Evolutionary conservation across 2,329 filamentous ascomycete genomes (phyloP).

Genomic region (Aureobasidium mangrovei): DNA sequence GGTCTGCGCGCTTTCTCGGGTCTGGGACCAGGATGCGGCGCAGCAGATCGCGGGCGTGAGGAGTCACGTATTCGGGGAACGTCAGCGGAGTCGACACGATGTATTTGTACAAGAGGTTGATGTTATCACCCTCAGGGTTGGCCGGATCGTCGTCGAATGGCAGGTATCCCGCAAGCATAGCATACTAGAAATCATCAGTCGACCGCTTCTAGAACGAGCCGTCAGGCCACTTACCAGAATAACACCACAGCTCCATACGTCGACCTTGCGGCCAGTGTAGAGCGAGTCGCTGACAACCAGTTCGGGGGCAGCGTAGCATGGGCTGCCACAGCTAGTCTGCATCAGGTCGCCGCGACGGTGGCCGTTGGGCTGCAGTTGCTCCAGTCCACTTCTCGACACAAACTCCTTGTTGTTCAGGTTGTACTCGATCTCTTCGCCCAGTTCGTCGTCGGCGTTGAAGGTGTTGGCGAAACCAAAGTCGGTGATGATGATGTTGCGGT

Average conservation of each 20-base stretch:
- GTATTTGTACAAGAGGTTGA: slow-evolving; percentile 98
- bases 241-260: slow-evolving; percentile 98
- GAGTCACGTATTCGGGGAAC: slow-evolving; percentile 97
- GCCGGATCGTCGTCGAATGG: slow-evolving; percentile 97
- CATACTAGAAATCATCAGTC: slow-evolving; percentile 58
- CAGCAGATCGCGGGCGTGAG: slow-evolving; percentile 85
- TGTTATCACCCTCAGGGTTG: slow-evolving; percentile 97
- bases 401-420: slow-evolving; percentile 80
- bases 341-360: slow-evolving; percentile 85
- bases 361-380: slow-evolving; percentile 59
- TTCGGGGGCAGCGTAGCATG: slow-evolving; percentile 94
- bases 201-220: background rate
- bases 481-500: slow-evolving; percentile 98
- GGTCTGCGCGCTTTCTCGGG: slow-evolving; percentile 83
- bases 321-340: slow-evolving; percentile 97
- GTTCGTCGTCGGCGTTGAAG: slow-evolving; percentile 80
- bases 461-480: slow-evolving; percentile 99
- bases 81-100: slow-evolving; percentile 95
- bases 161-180: slow-evolving; percentile 94
- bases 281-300: slow-evolving; percentile 94
- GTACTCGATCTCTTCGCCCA: slow-evolving; percentile 82
- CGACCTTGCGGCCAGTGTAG: slow-evolving; percentile 94
- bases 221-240: slow-evolving; percentile 64
- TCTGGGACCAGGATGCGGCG: slow-evolving; percentile 92
- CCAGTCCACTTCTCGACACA: slow-evolving; percentile 77